Evolutionary conservation across 2,329 filamentous ascomycete genomes (phyloP), one percentile per base, ranked within the genome.

Genomic region (Beauveria sp.): DNA sequence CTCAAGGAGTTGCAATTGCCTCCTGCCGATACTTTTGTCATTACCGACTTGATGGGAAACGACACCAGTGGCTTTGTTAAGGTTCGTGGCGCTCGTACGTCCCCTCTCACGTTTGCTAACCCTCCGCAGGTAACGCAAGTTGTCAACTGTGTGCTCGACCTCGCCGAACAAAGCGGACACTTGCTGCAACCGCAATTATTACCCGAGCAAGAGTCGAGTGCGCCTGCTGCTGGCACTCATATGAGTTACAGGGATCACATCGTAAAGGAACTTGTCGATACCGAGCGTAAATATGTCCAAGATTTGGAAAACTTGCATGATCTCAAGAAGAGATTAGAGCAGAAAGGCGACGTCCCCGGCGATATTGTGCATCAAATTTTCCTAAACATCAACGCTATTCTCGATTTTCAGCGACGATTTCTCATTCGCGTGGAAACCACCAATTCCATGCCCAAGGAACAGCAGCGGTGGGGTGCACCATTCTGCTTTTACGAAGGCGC

Each of bases 41-140:
- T 99, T 68, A 90, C 86, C 62, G 93, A 99, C 75, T 79, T 98
- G 51, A 93, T 95, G 74, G 91, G 91, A 59, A 91, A 93, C 68
- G 96, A 97, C 74, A 99, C 95, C 1, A 97, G 91, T 50, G 95
- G 95, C 3, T 98, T 99, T 72, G 92, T 97, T 67, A 98, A 98
- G 84, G 90, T 91, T 72, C 42, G 58, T 60, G 30, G 20, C 50
- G 50, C 50, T 40, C 18, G 22, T 16, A 22, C 20, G 42, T 49
- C 26, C 49, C 16, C 49, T 20, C 60, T 26, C 59, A 38, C 61
- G 55, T 34, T 46, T 58, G 34, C 26, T 52, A 61, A 54, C 51
- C 18, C 16, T 38, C 42, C 38, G 42, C n/a, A 77, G 75, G 93
- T 96, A 62, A 93, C 90, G 26, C 90, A 91, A 76, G 91, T 96